Conservation (phyloP, 768 basidiomycete genomes). For the Trametes coccinea region DNA sequence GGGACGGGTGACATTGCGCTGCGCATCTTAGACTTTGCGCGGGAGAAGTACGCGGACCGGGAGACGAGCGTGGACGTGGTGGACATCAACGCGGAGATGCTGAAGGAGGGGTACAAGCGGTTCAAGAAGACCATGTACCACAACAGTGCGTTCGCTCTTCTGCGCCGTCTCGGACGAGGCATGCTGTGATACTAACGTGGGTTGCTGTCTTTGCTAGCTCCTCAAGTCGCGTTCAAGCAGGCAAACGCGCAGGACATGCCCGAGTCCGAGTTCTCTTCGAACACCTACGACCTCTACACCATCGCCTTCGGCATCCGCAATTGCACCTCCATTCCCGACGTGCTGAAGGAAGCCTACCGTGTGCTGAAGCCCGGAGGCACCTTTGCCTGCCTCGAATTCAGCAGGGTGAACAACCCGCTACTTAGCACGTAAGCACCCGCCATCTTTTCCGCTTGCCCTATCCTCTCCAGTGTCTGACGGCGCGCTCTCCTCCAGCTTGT, state of each 20-base stretch:
- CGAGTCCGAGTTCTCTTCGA: slow-evolving; percentile 64
- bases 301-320: slow-evolving; percentile 99
- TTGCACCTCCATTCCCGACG: slow-evolving; percentile 89
- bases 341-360: slow-evolving; percentile 85
- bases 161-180: not conserved
- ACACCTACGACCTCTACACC: slow-evolving; percentile 94
- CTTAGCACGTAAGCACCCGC: slow-evolving; percentile 66
- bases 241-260: slow-evolving; percentile 88
- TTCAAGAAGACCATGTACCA: slow-evolving; percentile 99
- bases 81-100: slow-evolving; percentile 95
- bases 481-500: slow-evolving; percentile 52
- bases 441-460: not conserved
- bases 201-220: slow-evolving; percentile 50
- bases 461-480: not conserved
- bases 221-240: slow-evolving; percentile 90
- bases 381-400: slow-evolving; percentile 96
- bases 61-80: slow-evolving; percentile 88
- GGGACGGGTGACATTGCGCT: slow-evolving; percentile 98
- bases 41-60: slow-evolving; percentile 86
- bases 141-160: slow-evolving; percentile 63
- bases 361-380: slow-evolving; percentile 96
- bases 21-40: slow-evolving; percentile 86
- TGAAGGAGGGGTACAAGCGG: slow-evolving; percentile 84
- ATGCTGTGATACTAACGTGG: too few species aligned
- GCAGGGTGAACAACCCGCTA: slow-evolving; percentile 85